Evolutionary conservation across 495 filamentous ascomycete species (phyloP).

Genomic region (Penicillium roqueforti): DNA sequence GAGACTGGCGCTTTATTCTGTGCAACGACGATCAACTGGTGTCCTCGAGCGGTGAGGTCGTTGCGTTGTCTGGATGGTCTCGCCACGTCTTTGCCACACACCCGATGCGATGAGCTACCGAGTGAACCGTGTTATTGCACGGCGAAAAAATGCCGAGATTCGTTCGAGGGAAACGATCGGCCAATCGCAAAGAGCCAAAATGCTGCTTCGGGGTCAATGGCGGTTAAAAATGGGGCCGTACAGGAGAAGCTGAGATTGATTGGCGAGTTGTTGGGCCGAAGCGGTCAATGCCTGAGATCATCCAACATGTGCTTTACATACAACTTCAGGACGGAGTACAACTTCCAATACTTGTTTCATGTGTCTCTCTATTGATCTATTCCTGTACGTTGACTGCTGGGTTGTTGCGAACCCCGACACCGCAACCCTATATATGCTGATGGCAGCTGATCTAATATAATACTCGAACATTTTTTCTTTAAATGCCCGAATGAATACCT

Average conservation of each 20-base stretch:
- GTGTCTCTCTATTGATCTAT: background rate
- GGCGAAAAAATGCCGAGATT: slow-evolving; percentile 1
- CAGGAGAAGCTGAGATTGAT: background rate
- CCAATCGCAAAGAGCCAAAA: background rate
- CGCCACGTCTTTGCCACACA: slow-evolving; percentile 12
- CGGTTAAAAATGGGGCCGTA: background rate
- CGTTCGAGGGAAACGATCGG: background rate
- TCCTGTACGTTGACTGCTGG: background rate
- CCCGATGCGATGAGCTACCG: background rate
- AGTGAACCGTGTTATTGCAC: background rate
- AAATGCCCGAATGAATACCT: background rate
- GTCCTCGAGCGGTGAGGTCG: slow-evolving; percentile 3
- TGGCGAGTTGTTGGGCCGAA: background rate
- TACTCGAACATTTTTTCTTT: background rate
- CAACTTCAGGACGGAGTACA: background rate
- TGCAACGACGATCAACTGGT: slow-evolving; percentile 1
- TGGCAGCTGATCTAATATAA: too few relatives aligned
- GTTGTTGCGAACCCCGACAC: background rate
- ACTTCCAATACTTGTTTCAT: background rate
- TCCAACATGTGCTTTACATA: background rate
- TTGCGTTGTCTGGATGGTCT: background rate
- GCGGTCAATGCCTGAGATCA: background rate
- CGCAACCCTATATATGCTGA: background rate
- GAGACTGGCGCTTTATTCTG: background rate
- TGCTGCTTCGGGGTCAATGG: background rate